Base-by-base conservation (phyloP, 169 alveolate genomes). In the Plasmodium berghei region DNA sequence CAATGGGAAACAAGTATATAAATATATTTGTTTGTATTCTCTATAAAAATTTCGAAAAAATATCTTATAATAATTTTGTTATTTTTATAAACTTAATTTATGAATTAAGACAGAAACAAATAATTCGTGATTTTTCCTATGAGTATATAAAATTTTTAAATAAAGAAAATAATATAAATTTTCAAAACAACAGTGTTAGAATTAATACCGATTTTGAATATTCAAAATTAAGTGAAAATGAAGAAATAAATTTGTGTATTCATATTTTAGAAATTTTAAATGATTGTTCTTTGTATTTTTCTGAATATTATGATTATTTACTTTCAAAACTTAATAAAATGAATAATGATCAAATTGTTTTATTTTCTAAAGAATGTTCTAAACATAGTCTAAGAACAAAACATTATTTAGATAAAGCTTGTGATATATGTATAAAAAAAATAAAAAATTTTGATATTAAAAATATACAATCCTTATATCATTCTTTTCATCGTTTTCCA, bases 401-500 rank as follows among this genome's bases (percentile, higher is more conserved):
- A 10, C 89, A 77, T 77, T 64, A 77, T 18, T 5, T 77, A 20
- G 89, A 77, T 58, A 63, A 52, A 14, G 45, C 64, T 9, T 63
- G 28, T 28, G 20, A 26, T 10, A 12, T 77, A 24, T 77, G 89
- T 77, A 22, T 77, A 18, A 12, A 55, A 10, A 77, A 28, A 34
- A n/a, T 77, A 1, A 22, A 26, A 10, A 56, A n/a, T 24, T 77
- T 77, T 26, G 54, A 49, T 9, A 12, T 62, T 12, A n/a, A 64
- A 4, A 45, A 62, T 14, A 8, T 77, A 34, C 45, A 58, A 26
- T 46, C 71, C 12, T 16, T 77, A 28, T 63, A 9, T n/a, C 46
- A 77, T 52, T 77, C 77, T 16, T 77, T 77, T 45, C 89, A 77
- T 52, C 77, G 89, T 9, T 77, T 77, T 70, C 66, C 77, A 14